phyloP scores from a whole-genome alignment of 257 asterid species.

The Thymus quinquecostatus region DNA sequence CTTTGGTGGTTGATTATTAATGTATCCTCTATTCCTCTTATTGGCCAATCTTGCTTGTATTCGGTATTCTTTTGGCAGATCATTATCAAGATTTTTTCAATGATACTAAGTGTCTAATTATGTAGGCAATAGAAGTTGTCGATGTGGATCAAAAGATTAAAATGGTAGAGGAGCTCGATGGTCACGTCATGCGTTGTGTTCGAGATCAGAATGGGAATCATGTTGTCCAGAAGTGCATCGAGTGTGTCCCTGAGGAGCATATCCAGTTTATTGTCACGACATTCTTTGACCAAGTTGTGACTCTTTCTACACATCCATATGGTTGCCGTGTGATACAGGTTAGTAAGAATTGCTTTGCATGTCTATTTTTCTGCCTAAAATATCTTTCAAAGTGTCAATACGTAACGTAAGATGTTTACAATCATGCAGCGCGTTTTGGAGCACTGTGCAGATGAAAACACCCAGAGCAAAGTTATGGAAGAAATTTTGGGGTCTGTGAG shows the following conservation, averaged over 20 bases:
- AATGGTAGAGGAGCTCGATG: conserved; percentile 95
- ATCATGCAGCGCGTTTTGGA: conserved; percentile 81
- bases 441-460: conserved; percentile 67
- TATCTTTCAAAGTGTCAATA: neutral
- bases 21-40: neutral
- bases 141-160: conserved; percentile 89
- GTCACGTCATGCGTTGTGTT: conserved; percentile 92
- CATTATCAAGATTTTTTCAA: conserved; percentile 13
- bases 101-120: conserved; percentile 12
- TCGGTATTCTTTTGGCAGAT: neutral
- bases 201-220: conserved; percentile 99
- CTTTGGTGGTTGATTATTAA: conserved; percentile 10
- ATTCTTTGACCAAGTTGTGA: conserved; percentile 86
- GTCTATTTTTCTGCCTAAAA: neutral
- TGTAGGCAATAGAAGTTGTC: conserved; percentile 93
- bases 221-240: conserved; percentile 93
- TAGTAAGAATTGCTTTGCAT: conserved; percentile 7
- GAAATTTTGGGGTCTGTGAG: conserved; percentile 88
- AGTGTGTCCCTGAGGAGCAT: conserved; percentile 88
- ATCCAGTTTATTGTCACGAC: conserved; percentile 78
- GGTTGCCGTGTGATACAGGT: conserved; percentile 99
- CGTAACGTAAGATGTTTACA: conserved; percentile 15
- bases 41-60: neutral
- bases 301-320: conserved; percentile 93
- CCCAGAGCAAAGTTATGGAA: conserved; percentile 91